phyloP scores from a whole-genome alignment of 352 stramenopile species.

The Thraustochytrium sp. region DNA sequence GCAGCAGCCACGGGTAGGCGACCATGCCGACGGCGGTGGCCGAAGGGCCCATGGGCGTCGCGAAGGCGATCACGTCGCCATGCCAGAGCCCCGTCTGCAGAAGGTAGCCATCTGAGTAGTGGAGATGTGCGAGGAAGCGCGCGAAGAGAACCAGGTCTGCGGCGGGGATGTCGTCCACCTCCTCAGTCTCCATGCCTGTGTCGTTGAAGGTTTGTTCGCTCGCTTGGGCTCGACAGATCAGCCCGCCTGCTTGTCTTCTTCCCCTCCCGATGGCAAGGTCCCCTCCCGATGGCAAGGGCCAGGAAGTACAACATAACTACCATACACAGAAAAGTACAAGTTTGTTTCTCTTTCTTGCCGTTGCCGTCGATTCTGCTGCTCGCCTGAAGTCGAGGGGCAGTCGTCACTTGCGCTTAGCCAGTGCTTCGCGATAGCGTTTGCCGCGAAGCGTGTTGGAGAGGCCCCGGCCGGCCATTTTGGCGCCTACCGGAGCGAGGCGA shows the following conservation, averaged over 20 bases:
- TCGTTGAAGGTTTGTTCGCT: neutral
- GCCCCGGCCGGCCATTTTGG: slow-evolving; percentile 25
- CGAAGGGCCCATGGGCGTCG: neutral
- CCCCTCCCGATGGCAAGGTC: too few species aligned
- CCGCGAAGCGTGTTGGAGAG: slow-evolving; percentile 19
- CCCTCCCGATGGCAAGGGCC: too few species aligned
- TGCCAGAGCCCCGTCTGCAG: neutral
- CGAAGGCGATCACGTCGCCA: neutral
- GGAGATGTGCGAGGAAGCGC: neutral
- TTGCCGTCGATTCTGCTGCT: too few species aligned
- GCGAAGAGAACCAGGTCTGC: neutral
- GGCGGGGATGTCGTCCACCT: neutral
- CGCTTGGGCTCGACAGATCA: too few species aligned
- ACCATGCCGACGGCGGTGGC: neutral
- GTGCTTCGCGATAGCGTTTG: neutral
- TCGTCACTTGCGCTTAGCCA: neutral
- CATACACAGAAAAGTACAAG: too few species aligned
- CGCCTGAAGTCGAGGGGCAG: too few species aligned
- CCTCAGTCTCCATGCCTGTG: neutral
- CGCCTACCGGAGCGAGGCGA: neutral
- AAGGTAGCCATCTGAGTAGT: neutral
- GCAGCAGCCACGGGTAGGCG: neutral
- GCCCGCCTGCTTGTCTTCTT: too few species aligned
- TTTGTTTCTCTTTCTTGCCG: too few species aligned
- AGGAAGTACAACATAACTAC: too few species aligned